These are phyloP conservation scores for Colletotrichum caudatum DNA, from an alignment of 2,329 filamentous ascomycete species.

Conservation along the genomic window DNA sequence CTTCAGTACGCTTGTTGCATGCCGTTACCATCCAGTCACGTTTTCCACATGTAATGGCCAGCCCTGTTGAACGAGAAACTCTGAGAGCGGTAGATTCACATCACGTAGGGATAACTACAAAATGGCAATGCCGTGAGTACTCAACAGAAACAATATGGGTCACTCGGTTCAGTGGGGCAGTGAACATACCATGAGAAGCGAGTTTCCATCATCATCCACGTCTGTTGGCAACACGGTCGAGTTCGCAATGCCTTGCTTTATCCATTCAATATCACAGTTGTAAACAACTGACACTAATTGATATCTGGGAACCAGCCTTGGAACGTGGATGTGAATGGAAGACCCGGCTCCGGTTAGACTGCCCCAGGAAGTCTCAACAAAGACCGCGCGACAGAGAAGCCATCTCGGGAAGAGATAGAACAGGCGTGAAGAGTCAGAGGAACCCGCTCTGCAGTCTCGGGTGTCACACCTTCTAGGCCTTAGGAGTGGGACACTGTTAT, in stretches of 20 bases:
- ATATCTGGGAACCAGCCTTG: not conserved
- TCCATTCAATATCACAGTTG: conserved; percentile 18
- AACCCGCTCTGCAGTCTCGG: not conserved
- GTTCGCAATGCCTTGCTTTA: conserved; percentile 22
- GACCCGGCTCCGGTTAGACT: conserved; percentile 11
- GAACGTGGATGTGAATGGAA: conserved; percentile 11
- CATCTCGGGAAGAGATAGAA: conserved; percentile 24
- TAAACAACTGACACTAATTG: conserved; percentile 11
- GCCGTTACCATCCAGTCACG: conserved; percentile 11
- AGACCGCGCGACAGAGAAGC: conserved; percentile 13
- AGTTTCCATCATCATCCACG: conserved; percentile 20
- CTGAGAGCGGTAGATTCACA: conserved; percentile 1
- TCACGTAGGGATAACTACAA: conserved; percentile 13
- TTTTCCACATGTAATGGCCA: conserved; percentile 11
- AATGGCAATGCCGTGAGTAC: not conserved
- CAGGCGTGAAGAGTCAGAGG: conserved; percentile 3
- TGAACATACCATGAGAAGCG: conserved; percentile 21
- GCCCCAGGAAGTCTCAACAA: conserved; percentile 10
- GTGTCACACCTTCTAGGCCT: conserved; percentile 2
- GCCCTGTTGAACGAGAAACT: conserved; percentile 20
- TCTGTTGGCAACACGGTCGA: conserved; percentile 17
- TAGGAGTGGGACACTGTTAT: conserved; percentile 6
- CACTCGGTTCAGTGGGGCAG: too few species aligned
- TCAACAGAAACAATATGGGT: not conserved
- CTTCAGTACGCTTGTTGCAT: too few species aligned